These are phyloP conservation scores for Claviceps paspali DNA, from an alignment of 2,329 filamentous ascomycete genomes.

Conservation along the genomic window DNA sequence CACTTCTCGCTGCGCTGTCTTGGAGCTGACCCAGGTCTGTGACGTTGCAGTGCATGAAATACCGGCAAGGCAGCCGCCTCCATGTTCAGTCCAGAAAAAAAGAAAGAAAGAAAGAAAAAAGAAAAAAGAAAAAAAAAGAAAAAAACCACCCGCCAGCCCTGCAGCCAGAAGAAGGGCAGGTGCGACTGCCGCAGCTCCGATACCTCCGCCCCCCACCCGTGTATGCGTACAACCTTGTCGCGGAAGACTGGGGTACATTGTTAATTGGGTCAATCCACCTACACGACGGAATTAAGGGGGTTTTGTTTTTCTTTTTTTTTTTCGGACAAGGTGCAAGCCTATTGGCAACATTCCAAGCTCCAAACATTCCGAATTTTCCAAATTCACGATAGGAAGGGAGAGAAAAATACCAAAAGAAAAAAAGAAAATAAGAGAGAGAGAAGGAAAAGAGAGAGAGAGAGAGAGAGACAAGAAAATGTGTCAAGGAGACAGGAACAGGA, in stretches of 20 bases:
- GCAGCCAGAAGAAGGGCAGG: constrained; percentile 26
- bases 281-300: neutral
- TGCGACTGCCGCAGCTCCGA: constrained; percentile 28
- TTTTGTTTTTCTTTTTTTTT: neutral
- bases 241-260: constrained; percentile 26
- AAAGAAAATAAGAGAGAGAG: neutral
- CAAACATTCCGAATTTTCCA: no score
- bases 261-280: constrained; percentile 9
- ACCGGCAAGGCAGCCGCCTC: no score
- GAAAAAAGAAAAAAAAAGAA: no score
- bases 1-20: constrained; percentile 17
- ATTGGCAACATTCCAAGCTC: no score
- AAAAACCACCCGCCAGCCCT: constrained; percentile 29
- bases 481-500: no score
- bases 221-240: constrained; percentile 25
- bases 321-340: no score
- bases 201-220: constrained; percentile 30
- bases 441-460: neutral
- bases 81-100: no score
- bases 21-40: constrained; percentile 20
- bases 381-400: no score
- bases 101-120: no score
- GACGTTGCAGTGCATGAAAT: constrained; percentile 28
- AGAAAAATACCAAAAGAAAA: neutral
- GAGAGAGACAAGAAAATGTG: no score